Conservation (phyloP, 768 basidiomycete genomes). For the Wakefieldia striispora region DNA sequence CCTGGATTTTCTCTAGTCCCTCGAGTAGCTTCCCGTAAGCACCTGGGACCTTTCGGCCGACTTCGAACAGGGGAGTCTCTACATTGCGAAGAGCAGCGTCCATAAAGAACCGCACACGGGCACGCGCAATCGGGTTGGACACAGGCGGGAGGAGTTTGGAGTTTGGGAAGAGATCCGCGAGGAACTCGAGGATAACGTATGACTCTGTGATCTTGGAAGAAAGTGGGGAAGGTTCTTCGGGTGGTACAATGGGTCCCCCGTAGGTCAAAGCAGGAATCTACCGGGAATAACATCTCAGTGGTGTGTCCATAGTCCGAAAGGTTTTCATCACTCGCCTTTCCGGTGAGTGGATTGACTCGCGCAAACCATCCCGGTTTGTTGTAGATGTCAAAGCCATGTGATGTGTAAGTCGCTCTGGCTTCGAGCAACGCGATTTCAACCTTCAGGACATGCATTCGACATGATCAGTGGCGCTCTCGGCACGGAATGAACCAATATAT, state of each 20-base stretch:
- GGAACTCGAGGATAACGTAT: conserved; percentile 59
- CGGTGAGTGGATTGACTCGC: conserved; percentile 54
- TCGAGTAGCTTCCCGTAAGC: background rate
- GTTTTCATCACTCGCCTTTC: conserved; percentile 44
- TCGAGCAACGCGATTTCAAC: conserved; percentile 59
- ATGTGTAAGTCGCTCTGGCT: conserved; percentile 44
- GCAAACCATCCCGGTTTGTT: conserved; percentile 72
- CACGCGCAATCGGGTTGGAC: conserved; percentile 50
- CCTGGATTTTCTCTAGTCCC: conserved; percentile 6
- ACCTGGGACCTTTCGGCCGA: conserved; percentile 21
- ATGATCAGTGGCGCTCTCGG: conserved; percentile 2
- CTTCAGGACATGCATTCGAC: conserved; percentile 23
- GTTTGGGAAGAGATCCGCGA: conserved; percentile 55
- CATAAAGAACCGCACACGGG: conserved; percentile 60
- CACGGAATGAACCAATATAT: too few relatives aligned
- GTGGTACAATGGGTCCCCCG: conserved; percentile 52
- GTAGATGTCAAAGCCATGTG: conserved; percentile 41
- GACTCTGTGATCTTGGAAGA: conserved; percentile 65
- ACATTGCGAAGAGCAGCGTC: conserved; percentile 49
- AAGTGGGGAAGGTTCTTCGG: conserved; percentile 54
- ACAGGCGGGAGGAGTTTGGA: conserved; percentile 44
- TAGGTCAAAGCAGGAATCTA: conserved; percentile 60
- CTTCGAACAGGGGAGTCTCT: conserved; percentile 33
- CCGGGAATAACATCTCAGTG: background rate
- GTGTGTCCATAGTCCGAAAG: too few relatives aligned